Base-by-base conservation (phyloP, 768 basidiomycete species). In the Russula griseocarnosa region DNA sequence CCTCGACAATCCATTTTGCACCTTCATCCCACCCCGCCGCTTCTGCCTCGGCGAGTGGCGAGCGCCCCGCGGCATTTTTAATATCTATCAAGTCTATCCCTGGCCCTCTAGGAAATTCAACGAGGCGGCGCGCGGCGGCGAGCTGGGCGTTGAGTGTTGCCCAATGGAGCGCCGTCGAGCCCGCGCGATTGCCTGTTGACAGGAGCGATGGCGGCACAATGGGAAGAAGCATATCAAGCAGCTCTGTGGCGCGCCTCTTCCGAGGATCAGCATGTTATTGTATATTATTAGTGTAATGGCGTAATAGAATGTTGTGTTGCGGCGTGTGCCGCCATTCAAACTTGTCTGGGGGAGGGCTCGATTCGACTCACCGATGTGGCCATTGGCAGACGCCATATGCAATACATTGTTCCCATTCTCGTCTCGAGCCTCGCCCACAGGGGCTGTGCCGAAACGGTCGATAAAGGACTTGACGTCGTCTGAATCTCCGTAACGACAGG, bases 161-260 rank as follows among this genome's bases (percentile, higher is more conserved):
- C 94, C 94, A 97, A 71, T 98, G 95, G 7, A 97, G 75, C 8
- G 95, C 82, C 3, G 91, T 95, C 28, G 94, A 95, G 57, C 85
- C 81, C 0, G 90, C 80, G 32, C 73, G 73, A 71, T 97, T 98
- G 63, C 82, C 82, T 0, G 79, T 76, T 2, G 84, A 76, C 24
- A 94, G 71, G 8, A 92, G 74, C 3, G 80, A 73, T 13, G 86
- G 72, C 8, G 79, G 74, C 20, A 83, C 69, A 59, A 84, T 72
- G 2, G 91, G 82, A 4, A 96, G 80, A 16, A 98, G 79, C 70
- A 84, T 86, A 53, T 86, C 79, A 51, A 97, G 81, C 11, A 92
- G 72, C 67, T 94, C 94, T 96, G 76, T 55, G 69, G 65, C 60
- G 24, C 49, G 49, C 49, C 49, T 71, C 82, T 84, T 82, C 74